Evolutionary conservation across 169 alveolate genomes (phyloP).

Genomic region (Amoebophrya sp.): DNA sequence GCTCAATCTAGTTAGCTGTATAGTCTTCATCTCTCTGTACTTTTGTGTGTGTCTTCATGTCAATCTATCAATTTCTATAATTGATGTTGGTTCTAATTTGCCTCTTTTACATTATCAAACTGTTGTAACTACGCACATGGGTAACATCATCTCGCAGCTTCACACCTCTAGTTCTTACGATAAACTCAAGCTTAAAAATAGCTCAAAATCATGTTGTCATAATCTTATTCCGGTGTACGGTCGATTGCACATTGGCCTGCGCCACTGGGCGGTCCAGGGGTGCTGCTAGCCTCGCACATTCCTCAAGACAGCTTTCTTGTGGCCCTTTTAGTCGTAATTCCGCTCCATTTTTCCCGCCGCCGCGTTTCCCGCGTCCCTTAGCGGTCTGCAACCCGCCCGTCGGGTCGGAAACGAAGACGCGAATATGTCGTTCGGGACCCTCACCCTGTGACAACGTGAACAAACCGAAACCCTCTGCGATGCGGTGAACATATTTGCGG

Average conservation of each 20-base stretch:
- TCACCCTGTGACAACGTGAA: background rate
- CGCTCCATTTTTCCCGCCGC: background rate
- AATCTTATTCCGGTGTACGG: background rate
- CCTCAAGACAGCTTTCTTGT: background rate
- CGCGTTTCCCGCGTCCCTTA: constrained; percentile 5
- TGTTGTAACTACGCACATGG: too few relatives aligned
- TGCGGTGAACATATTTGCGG: background rate
- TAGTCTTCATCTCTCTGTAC: too few relatives aligned
- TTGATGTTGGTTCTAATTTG: too few relatives aligned
- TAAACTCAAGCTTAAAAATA: too few relatives aligned
- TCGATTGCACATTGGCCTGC: background rate
- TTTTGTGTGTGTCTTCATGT: too few relatives aligned
- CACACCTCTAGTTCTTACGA: too few relatives aligned
- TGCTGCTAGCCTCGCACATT: background rate
- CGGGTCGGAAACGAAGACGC: background rate
- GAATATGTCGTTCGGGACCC: background rate
- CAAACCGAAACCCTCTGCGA: constrained; percentile 14
- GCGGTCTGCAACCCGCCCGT: constrained; percentile 17
- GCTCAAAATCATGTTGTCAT: background rate
- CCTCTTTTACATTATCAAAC: too few relatives aligned
- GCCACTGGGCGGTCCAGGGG: constrained; percentile 12
- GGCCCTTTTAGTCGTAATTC: background rate
- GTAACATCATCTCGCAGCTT: too few relatives aligned
- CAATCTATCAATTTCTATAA: too few relatives aligned
- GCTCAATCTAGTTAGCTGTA: too few relatives aligned